Percentiles rank a stretch among this genome's conserved stretches.
phyloP scores from a whole-genome alignment of 495 filamentous ascomycete species.

The Evernia prunastri region DNA sequence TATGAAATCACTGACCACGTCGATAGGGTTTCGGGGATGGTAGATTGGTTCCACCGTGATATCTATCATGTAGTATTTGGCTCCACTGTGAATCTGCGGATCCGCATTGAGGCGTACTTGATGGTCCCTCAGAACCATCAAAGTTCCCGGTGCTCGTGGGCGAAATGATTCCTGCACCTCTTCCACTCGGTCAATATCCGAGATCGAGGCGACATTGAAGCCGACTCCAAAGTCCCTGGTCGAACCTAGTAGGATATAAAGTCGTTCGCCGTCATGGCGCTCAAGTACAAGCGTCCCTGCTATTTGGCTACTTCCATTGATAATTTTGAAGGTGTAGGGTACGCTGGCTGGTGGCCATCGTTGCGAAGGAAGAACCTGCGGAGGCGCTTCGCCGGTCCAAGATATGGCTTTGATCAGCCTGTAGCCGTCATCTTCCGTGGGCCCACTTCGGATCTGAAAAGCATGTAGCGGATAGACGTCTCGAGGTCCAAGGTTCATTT shows the following conservation, averaged over 20 bases:
- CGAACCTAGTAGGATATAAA: neutral
- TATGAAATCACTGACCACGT: neutral
- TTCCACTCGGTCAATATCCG: neutral
- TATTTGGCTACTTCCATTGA: neutral
- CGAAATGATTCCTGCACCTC: neutral
- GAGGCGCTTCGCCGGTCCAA: neutral
- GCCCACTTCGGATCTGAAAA: conserved; percentile 1
- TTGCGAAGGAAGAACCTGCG: neutral
- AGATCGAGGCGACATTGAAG: neutral
- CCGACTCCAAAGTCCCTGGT: neutral
- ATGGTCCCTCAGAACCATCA: neutral
- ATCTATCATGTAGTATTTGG: neutral
- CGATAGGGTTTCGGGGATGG: neutral
- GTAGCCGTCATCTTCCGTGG: neutral
- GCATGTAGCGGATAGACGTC: conserved; percentile 1
- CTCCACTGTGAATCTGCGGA: neutral
- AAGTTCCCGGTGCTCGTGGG: neutral
- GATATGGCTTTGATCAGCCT: neutral
- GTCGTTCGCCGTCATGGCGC: neutral
- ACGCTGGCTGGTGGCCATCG: neutral
- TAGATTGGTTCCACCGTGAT: neutral
- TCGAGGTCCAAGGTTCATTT: neutral
- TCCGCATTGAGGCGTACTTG: neutral
- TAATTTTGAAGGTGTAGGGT: neutral
- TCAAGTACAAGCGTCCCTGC: neutral